Percentiles rank a stretch among this genome's conserved stretches.
Conservation (phyloP, 2,329 filamentous ascomycete genomes). For the Cercospora canescens region DNA sequence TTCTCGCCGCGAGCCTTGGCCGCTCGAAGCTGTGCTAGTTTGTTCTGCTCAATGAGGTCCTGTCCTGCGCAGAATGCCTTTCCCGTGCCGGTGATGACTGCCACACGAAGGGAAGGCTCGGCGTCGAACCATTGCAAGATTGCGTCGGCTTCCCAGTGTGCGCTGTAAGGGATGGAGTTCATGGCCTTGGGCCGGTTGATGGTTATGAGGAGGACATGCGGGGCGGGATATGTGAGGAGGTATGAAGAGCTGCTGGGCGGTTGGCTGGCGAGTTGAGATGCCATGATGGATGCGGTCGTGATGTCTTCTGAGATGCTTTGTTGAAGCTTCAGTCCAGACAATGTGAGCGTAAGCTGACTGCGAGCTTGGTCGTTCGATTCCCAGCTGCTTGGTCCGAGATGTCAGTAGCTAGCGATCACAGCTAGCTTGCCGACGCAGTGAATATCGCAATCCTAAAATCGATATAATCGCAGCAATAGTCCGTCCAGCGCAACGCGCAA, state of each 20-base stretch:
- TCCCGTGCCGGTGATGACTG: constrained; percentile 53
- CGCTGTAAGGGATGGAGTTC: constrained; percentile 48
- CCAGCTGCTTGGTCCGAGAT: background rate
- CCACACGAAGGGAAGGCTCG: constrained; percentile 33
- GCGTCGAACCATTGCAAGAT: constrained; percentile 57
- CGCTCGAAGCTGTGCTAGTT: constrained; percentile 27
- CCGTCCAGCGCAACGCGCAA: background rate
- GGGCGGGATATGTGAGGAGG: constrained; percentile 47
- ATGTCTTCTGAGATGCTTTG: too few species aligned
- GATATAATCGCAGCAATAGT: background rate
- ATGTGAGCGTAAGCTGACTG: background rate
- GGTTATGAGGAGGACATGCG: constrained; percentile 53
- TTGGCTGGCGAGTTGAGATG: constrained; percentile 20
- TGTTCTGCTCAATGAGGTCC: constrained; percentile 53
- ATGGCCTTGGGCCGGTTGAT: constrained; percentile 53
- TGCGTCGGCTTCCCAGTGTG: constrained; percentile 51
- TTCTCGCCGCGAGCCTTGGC: constrained; percentile 26
- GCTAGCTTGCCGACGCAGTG: background rate
- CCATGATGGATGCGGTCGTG: too few species aligned
- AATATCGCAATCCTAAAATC: too few species aligned
- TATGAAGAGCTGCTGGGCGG: constrained; percentile 29
- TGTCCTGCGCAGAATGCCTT: constrained; percentile 58
- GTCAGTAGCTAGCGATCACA: background rate
- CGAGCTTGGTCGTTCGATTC: background rate
- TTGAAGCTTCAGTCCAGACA: too few species aligned